Evolutionary conservation across 1,284 basidiomycete genomes (phyloP), one percentile per base, ranked within the genome.

Genomic region (Xanthoconium separans): DNA sequence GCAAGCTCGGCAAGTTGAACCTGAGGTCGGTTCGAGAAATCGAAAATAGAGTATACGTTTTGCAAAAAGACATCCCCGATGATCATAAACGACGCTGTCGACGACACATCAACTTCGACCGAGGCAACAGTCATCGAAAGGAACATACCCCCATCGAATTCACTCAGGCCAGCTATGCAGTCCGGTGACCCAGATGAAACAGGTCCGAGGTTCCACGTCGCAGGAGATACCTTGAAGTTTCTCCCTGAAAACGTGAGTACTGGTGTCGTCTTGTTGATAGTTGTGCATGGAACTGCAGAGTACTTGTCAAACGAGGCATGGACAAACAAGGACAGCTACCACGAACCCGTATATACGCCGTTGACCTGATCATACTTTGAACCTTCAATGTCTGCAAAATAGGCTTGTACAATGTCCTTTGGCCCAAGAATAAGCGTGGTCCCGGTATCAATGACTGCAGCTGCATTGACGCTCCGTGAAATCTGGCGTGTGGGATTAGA

Each of bases 371-470:
- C 33, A 34, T 10, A 36, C 48, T n/a, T 8, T 13, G 61, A 56
- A 18, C 47, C 63, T 3, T 27, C 0, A 29, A 64, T 50, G 10
- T 16, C 31, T n/a, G 47, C 34, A 42, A 47, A 65, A 51, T 65
- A 65, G 20, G 18, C 16, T 0, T 24, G 2, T 22, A 54, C 63
- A 15, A 60, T 31, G 5, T 2, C 6, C 3, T 2, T 4, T 18
- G 54, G 42, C 36, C 33, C 53, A 11, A 62, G 9, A 36, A 69
- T 47, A n/a, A 69, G 52, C 12, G 65, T 66, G 6, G 65, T 69
- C 18, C 64, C 66, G 1, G 66, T 65, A 30, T 69, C 66, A 9
- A 64, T 41, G 51, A 65, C 53, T 2, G 56, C 63, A 44, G 44
- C 0, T 12, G 2, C 2, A 39, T 43, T 15, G 9, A 31, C 11